phyloP scores from a whole-genome alignment of 345 rosid species.

The Gossypium herbaceum region DNA sequence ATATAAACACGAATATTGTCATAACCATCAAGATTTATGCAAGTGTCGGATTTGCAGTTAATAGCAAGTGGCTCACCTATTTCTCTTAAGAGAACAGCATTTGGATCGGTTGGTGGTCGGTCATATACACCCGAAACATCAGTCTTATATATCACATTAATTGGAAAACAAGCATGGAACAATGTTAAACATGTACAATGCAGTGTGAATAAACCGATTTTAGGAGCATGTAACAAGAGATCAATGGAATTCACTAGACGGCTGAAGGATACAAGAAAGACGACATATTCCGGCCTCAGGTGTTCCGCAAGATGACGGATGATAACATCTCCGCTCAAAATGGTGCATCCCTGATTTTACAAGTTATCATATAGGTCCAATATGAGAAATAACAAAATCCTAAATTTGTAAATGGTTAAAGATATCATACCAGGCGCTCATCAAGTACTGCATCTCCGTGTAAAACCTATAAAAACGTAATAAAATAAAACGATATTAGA shows the following conservation, averaged over 20 bases:
- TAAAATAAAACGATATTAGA: background rate
- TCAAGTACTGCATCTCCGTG: slow-evolving; percentile 97
- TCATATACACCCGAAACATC: slow-evolving; percentile 85
- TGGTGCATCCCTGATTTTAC: slow-evolving; percentile 76
- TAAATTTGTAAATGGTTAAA: background rate
- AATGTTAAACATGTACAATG: background rate
- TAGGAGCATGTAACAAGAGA: background rate
- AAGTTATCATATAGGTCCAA: background rate
- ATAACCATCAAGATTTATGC: background rate
- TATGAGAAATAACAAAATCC: background rate
- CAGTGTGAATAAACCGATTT: background rate
- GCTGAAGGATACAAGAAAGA: slow-evolving; percentile 78
- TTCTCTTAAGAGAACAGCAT: slow-evolving; percentile 75
- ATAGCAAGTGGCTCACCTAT: slow-evolving; percentile 49
- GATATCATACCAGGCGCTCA: slow-evolving; percentile 46
- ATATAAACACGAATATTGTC: slow-evolving; percentile 2
- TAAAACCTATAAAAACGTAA: slow-evolving; percentile 52
- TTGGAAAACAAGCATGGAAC: slow-evolving; percentile 29
- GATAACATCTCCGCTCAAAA: slow-evolving; percentile 90
- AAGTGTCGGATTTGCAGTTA: background rate
- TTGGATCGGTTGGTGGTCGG: slow-evolving; percentile 73
- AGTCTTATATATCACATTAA: slow-evolving; percentile 50
- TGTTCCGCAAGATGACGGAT: slow-evolving; percentile 78
- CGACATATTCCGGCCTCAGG: slow-evolving; percentile 74
- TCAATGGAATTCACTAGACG: background rate